These are phyloP conservation scores for Erythrobasidium hasegawianum DNA, from an alignment of 1,284 basidiomycete species.

Conservation along the genomic window DNA sequence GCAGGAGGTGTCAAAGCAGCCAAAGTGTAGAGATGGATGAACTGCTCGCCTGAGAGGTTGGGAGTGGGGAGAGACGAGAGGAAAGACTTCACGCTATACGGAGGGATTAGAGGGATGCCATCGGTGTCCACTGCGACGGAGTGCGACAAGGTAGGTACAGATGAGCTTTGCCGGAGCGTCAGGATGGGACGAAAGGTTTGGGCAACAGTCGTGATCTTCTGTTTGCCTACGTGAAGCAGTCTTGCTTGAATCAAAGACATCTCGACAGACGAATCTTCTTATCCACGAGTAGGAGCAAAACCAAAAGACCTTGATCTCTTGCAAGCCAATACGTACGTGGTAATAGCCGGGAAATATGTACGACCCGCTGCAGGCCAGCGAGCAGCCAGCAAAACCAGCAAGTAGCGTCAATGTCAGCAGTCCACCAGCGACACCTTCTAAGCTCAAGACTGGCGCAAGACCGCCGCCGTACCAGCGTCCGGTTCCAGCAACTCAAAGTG, in stretches of 20 bases:
- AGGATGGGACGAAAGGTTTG: too few relatives aligned
- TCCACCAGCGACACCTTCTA: conserved; percentile 30
- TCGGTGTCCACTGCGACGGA: conserved; percentile 18
- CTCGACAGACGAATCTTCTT: too few relatives aligned
- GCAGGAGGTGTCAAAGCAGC: conserved; percentile 19
- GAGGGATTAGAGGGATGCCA: conserved; percentile 15
- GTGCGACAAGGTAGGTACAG: neutral
- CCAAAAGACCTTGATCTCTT: too few relatives aligned
- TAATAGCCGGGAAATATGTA: conserved; percentile 3
- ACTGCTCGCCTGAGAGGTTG: conserved; percentile 14
- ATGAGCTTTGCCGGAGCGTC: too few relatives aligned
- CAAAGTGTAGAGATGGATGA: conserved; percentile 24
- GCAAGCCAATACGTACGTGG: too few relatives aligned
- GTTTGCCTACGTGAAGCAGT: too few relatives aligned
- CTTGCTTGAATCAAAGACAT: too few relatives aligned
- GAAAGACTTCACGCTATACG: conserved; percentile 24
- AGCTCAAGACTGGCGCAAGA: conserved; percentile 17
- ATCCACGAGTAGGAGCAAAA: too few relatives aligned
- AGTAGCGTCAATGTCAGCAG: conserved; percentile 5
- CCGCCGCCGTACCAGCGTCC: conserved; percentile 6
- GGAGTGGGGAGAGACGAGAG: conserved; percentile 15
- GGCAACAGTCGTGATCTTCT: too few relatives aligned
- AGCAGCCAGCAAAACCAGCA: neutral
- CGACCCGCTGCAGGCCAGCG: conserved; percentile 24
- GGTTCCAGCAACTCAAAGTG: neutral